Evolutionary conservation across 306 rosid genomes (phyloP).

Genomic region (Mucuna pruriens): DNA sequence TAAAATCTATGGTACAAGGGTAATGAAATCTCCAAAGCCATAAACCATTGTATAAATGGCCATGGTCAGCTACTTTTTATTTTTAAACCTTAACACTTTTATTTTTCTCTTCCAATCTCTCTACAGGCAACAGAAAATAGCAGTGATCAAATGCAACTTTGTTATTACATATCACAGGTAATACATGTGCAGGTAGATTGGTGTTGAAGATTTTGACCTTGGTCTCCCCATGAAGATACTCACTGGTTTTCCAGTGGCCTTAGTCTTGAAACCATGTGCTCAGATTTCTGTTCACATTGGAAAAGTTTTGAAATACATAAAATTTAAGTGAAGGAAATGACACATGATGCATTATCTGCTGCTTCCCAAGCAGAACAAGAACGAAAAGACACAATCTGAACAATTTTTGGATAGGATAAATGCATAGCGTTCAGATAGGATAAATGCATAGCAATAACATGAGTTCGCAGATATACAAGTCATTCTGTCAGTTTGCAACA

Average conservation of each 20-base stretch:
- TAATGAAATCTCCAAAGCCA: slow-evolving; percentile 32
- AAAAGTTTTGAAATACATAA: not conserved
- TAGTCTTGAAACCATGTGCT: slow-evolving; percentile 76
- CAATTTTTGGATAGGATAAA: not conserved
- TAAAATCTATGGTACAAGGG: not conserved
- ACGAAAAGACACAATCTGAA: not conserved
- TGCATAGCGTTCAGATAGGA: not conserved
- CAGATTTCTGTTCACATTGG: slow-evolving; percentile 60
- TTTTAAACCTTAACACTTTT: not conserved
- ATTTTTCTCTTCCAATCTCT: not conserved
- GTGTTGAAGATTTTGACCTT: slow-evolving; percentile 23
- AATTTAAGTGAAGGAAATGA: not conserved
- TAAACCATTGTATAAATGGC: not conserved
- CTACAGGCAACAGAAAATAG: not conserved
- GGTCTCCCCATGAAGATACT: slow-evolving; percentile 14
- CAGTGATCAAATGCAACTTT: slow-evolving; percentile 13
- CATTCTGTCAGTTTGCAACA: no score
- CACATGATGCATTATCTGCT: not conserved
- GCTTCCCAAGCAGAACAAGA: not conserved
- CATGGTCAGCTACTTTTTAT: not conserved
- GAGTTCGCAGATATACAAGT: no score
- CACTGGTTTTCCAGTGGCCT: slow-evolving; percentile 46
- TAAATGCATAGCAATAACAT: not conserved
- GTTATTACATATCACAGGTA: not conserved
- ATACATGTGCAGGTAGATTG: not conserved